Evolutionary conservation across 2,329 filamentous ascomycete genomes (phyloP).

Genomic region (Botrytis pseudocinerea): DNA sequence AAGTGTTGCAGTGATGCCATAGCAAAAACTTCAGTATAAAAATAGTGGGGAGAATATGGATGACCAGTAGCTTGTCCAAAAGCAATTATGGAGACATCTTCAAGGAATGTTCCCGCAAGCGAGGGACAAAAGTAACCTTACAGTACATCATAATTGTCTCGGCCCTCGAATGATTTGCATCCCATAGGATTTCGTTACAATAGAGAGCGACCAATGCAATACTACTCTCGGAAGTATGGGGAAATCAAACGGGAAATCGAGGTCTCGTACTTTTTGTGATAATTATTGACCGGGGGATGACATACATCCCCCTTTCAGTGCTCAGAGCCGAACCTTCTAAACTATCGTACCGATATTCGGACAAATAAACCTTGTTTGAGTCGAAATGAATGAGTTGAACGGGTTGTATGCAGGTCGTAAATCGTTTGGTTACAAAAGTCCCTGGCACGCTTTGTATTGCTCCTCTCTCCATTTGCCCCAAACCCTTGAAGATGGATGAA

Average conservation of each 20-base stretch:
- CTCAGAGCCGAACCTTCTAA: not conserved
- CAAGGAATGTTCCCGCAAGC: not conserved
- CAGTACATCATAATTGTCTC: not conserved
- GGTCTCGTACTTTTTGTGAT: not conserved
- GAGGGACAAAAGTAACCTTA: not conserved
- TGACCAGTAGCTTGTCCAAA: not conserved
- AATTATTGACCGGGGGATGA: not conserved
- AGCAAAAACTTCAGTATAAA: not conserved
- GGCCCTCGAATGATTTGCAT: not conserved
- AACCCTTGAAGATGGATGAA: not conserved
- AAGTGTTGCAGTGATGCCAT: not conserved
- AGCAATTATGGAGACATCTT: not conserved
- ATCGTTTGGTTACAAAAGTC: not conserved
- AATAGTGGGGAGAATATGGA: not conserved
- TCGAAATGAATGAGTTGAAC: not conserved
- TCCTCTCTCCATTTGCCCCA: not conserved
- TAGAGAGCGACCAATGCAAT: not conserved
- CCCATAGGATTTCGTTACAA: not conserved
- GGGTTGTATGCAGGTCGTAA: not conserved
- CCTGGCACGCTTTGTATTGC: not conserved
- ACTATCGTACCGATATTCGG: not conserved
- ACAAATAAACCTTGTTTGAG: not conserved
- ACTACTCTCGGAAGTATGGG: not conserved
- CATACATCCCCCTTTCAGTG: not conserved
- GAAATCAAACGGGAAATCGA: not conserved